Conservation (phyloP, 1,284 basidiomycete species). For the Anthracocystis walkeri region DNA sequence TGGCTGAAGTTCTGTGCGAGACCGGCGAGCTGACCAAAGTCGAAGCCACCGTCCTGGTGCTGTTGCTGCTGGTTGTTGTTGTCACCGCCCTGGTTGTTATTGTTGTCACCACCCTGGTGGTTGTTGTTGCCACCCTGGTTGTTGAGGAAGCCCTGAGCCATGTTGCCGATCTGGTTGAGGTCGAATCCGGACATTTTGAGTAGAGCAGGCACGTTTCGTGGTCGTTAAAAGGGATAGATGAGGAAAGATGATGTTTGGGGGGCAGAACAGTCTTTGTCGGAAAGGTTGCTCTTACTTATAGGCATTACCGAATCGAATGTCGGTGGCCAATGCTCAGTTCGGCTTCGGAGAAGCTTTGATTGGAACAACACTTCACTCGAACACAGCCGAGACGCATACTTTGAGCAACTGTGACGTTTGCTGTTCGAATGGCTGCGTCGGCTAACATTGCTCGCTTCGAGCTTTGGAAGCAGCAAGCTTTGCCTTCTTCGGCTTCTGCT, state of each 20-base stretch:
- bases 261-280: not conserved
- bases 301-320: no score
- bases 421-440: not conserved
- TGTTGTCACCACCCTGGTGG: no score
- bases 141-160: slow-evolving; percentile 48
- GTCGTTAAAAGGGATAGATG: not conserved
- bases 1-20: slow-evolving; percentile 56
- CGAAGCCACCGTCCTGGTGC: slow-evolving; percentile 48
- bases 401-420: slow-evolving; percentile 20
- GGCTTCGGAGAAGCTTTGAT: slow-evolving; percentile 14
- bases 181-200: slow-evolving; percentile 45
- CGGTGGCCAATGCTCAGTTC: not conserved
- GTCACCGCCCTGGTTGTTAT: slow-evolving; percentile 11
- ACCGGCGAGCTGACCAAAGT: slow-evolving; percentile 46
- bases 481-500: not conserved
- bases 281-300: slow-evolving; percentile 4
- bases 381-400: slow-evolving; percentile 17
- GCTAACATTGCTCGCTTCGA: slow-evolving; percentile 1
- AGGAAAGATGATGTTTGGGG: not conserved
- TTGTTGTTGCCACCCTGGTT: slow-evolving; percentile 36
- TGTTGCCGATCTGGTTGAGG: slow-evolving; percentile 44
- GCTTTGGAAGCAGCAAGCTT: not conserved
- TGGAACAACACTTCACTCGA: slow-evolving; percentile 15
- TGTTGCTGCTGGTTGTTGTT: slow-evolving; percentile 29
- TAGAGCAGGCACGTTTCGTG: not conserved